These are phyloP conservation scores for Xylariaceae sp. DNA, from an alignment of 2,329 filamentous ascomycete genomes.

Conservation along the genomic window DNA sequence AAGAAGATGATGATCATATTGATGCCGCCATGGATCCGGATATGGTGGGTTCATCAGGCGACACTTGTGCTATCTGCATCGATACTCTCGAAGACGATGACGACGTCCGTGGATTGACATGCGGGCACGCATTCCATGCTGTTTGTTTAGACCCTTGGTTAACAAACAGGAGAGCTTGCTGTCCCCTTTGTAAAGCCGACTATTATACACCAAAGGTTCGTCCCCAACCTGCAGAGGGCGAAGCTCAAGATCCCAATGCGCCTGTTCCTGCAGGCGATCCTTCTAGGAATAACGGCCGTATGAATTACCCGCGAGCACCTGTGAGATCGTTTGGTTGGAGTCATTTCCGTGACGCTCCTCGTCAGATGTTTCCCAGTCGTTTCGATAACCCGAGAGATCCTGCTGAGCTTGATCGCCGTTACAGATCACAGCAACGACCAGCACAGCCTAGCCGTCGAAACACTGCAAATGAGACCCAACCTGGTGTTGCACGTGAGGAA, in stretches of 20 bases:
- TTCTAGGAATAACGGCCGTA: slow-evolving; percentile 50
- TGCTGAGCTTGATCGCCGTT: slow-evolving; percentile 20
- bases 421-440: slow-evolving; percentile 20
- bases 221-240: slow-evolving; percentile 55
- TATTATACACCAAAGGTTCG: slow-evolving; percentile 95
- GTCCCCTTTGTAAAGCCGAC: slow-evolving; percentile 96
- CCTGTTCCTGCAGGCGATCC: slow-evolving; percentile 36
- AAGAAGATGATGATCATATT: slow-evolving; percentile 83
- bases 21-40: slow-evolving; percentile 83
- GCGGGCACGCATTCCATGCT: slow-evolving; percentile 97
- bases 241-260: slow-evolving; percentile 42
- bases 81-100: slow-evolving; percentile 94
- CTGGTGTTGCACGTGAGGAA: slow-evolving; percentile 3
- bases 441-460: slow-evolving; percentile 7
- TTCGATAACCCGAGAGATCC: slow-evolving; percentile 30
- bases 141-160: slow-evolving; percentile 96
- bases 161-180: slow-evolving; percentile 91
- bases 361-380: slow-evolving; percentile 36
- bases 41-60: slow-evolving; percentile 79
- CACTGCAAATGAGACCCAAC: slow-evolving; percentile 19
- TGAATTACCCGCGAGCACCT: slow-evolving; percentile 55
- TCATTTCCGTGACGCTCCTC: slow-evolving; percentile 42
- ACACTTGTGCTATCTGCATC: slow-evolving; percentile 95
- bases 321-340: slow-evolving; percentile 48
- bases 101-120: slow-evolving; percentile 90